Evolutionary conservation across 306 rosid species (phyloP).

Genomic region (Cucumis hystrix): DNA sequence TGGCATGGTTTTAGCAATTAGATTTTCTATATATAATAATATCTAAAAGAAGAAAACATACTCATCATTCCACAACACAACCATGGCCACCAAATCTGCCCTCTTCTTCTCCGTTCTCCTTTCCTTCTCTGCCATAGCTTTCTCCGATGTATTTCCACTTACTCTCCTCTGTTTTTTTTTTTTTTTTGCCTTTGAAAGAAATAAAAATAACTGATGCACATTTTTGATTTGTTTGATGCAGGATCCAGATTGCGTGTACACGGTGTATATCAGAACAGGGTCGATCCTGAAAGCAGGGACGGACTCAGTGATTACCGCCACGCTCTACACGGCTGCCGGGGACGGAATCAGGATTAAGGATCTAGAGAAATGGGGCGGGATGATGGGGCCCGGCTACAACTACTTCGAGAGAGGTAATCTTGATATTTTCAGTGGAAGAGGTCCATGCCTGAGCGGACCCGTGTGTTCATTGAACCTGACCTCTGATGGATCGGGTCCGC

Average conservation of each 20-base stretch:
- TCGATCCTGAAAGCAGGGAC: conserved; percentile 69
- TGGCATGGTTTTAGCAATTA: too few relatives aligned
- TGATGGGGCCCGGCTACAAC: conserved; percentile 46
- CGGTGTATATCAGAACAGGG: conserved; percentile 52
- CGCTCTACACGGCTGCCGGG: conserved; percentile 25
- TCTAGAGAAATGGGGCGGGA: conserved; percentile 63
- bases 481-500: conserved; percentile 56
- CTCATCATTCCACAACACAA: too few relatives aligned
- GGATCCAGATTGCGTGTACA: conserved; percentile 61
- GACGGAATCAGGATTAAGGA: conserved; percentile 14
- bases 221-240: conserved; percentile 13
- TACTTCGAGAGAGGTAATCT: conserved; percentile 88
- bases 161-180: too few relatives aligned
- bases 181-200: too few relatives aligned
- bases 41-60: too few relatives aligned
- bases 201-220: too few relatives aligned
- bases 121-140: too few relatives aligned
- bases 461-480: conserved; percentile 66
- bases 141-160: too few relatives aligned
- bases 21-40: too few relatives aligned
- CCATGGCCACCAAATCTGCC: too few relatives aligned
- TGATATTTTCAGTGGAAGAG: conserved; percentile 74
- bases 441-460: conserved; percentile 46
- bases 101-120: too few relatives aligned
- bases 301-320: conserved; percentile 37